Conservation (phyloP, 345 rosid genomes). For the Adansonia digitata region DNA sequence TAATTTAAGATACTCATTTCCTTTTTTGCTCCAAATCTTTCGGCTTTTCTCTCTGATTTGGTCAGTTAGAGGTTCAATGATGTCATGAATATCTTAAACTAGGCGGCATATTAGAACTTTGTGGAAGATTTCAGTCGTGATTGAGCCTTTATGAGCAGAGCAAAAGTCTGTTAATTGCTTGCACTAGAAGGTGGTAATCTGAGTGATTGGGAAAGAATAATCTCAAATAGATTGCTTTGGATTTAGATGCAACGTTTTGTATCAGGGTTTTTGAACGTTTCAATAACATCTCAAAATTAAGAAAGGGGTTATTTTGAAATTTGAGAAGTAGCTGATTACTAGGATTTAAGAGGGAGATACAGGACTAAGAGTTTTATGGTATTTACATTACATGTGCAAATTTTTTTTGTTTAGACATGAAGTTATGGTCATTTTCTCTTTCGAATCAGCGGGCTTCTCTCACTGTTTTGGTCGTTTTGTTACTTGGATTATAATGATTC, state of each 20-base stretch:
- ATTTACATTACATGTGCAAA: too few relatives aligned
- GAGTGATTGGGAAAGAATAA: neutral
- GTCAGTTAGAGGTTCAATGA: neutral
- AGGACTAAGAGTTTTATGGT: too few relatives aligned
- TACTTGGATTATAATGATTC: neutral
- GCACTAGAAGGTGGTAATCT: neutral
- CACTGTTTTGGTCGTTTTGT: neutral
- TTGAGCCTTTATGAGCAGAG: neutral
- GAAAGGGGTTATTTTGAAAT: neutral
- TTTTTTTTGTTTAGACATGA: too few relatives aligned
- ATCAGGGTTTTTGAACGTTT: neutral
- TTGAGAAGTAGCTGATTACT: neutral
- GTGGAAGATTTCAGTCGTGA: neutral
- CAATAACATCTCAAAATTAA: neutral
- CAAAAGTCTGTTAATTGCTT: neutral
- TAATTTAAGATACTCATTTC: constrained; percentile 10
- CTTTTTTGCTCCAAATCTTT: neutral
- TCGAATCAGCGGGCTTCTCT: neutral
- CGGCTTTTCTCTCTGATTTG: neutral
- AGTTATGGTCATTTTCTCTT: too few relatives aligned
- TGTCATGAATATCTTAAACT: neutral
- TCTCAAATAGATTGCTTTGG: neutral
- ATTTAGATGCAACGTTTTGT: neutral
- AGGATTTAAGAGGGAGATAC: too few relatives aligned
- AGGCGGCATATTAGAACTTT: too few relatives aligned